These are phyloP conservation scores for Acanthamoeba sp. DNA, from an alignment of 208 protist species.

Conservation along the genomic window DNA sequence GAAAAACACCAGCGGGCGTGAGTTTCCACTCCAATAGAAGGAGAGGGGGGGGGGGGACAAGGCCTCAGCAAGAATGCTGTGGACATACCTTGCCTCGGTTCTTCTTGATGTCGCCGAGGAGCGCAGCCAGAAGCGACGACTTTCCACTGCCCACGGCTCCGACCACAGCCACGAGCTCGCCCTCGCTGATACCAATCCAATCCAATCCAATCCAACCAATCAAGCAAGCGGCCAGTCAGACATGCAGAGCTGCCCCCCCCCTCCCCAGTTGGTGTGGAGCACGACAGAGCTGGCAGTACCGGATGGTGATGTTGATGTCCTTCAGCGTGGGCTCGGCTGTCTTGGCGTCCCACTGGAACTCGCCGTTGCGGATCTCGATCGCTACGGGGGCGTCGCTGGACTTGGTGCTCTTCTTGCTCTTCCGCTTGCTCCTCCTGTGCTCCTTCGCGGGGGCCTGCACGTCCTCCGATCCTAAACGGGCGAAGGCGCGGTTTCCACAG, in stretches of 20 bases:
- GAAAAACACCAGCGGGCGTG: background rate
- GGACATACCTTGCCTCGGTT: slow-evolving; percentile 55
- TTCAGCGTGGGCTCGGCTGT: slow-evolving; percentile 59
- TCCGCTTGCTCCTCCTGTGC: background rate
- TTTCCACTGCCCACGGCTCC: slow-evolving; percentile 88
- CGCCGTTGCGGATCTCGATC: slow-evolving; percentile 43
- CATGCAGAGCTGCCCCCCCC: background rate
- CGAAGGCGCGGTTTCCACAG: no score
- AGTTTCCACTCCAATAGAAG: background rate
- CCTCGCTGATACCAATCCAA: background rate
- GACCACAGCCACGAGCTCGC: slow-evolving; percentile 58
- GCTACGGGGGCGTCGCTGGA: background rate
- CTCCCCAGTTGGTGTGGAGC: background rate
- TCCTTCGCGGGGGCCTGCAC: no score
- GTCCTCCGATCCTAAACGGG: background rate
- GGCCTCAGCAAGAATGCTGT: no score
- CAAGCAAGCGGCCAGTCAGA: no score
- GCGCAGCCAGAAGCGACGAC: slow-evolving; percentile 84
- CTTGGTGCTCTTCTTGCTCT: background rate
- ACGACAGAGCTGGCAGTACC: background rate
- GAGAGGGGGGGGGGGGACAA: background rate
- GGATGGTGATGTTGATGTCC: slow-evolving; percentile 67
- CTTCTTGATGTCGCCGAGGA: slow-evolving; percentile 89
- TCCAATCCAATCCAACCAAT: background rate
- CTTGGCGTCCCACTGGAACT: slow-evolving; percentile 55